Evolutionary conservation across 305 asterid genomes (phyloP), one percentile per base, ranked within the genome.

Genomic region (Petunia hybrid): DNA sequence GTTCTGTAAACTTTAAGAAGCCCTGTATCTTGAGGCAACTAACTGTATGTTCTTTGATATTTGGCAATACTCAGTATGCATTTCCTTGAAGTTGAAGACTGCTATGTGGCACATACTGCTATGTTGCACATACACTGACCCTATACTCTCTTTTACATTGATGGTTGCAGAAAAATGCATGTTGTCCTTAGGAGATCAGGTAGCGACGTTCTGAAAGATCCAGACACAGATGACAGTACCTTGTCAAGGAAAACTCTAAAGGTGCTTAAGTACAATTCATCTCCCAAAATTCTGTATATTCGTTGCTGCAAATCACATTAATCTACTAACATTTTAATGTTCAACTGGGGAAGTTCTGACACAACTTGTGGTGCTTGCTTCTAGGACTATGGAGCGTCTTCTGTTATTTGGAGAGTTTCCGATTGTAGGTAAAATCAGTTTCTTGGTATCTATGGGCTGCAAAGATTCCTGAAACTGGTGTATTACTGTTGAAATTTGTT

Each of bases 311-410:
- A 55, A 74, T 74, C 79, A 74, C 65, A 53, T 13, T 56, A 65
- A 61, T 74, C 53, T 5, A 43, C 79, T 8, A 74, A 55, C 65
- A 4, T 38, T 74, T 74, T 43, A 39, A 36, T 39, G 3, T 74
- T 55, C 48, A 74, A 53, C 51, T 53, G 51, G 51, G 12, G 79
- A 38, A 53, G n/a, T 74, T 74, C 79, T 55, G 79, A 74, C 65
- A 38, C 55, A 51, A 38, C 53, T 74, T 74, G 39, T 74, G 65
- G 39, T 55, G 55, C 81, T 65, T 63, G 14, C 36, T 66, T 40
- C 59, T 64, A 64, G 81, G 83, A 80, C 53, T 35, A 5, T 76
- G 78, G 78, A 80, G 40, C 57, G 39, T 83, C 79, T 82, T 78
- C 69, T 16, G 45, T 64, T 62, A 36, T 13, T 16, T 62, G 66